phyloP scores from a whole-genome alignment of 1,284 basidiomycete genomes.

The Ceratobasidium sp. region DNA sequence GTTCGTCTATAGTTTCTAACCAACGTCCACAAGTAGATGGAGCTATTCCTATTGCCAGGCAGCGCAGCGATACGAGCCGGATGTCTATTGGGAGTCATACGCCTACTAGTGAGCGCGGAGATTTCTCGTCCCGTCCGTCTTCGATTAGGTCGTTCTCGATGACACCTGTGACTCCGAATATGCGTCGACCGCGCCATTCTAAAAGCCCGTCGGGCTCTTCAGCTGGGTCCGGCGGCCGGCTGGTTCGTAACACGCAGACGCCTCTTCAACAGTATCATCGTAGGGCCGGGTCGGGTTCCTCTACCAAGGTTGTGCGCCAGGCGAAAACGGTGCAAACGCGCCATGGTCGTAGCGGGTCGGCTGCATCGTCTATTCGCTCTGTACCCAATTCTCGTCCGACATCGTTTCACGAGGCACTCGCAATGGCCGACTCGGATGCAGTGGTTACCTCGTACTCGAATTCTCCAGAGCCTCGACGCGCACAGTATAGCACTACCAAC shows the following conservation, averaged over 20 bases:
- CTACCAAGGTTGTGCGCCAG: conserved; percentile 80
- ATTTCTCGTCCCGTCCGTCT: conserved; percentile 77
- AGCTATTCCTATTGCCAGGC: conserved; percentile 66
- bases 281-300: conserved; percentile 77
- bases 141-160: conserved; percentile 77
- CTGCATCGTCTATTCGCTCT: conserved; percentile 79
- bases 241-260: conserved; percentile 65
- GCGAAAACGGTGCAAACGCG: conserved; percentile 58
- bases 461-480: conserved; percentile 62
- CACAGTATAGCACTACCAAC: conserved; percentile 63
- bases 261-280: conserved; percentile 79
- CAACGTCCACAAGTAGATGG: conserved; percentile 67
- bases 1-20: conserved; percentile 76
- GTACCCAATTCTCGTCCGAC: conserved; percentile 77
- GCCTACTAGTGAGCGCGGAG: conserved; percentile 82
- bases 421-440: conserved; percentile 18
- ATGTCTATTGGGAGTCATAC: conserved; percentile 79
- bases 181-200: conserved; percentile 66
- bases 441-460: conserved; percentile 37
- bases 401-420: conserved; percentile 73
- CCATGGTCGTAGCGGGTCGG: conserved; percentile 77
- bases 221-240: conserved; percentile 66
- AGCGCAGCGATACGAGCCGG: conserved; percentile 65
- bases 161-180: conserved; percentile 51
- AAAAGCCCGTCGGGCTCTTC: conserved; percentile 83